Conservation (phyloP, 306 rosid genomes). For the Prunus armeniaca region DNA sequence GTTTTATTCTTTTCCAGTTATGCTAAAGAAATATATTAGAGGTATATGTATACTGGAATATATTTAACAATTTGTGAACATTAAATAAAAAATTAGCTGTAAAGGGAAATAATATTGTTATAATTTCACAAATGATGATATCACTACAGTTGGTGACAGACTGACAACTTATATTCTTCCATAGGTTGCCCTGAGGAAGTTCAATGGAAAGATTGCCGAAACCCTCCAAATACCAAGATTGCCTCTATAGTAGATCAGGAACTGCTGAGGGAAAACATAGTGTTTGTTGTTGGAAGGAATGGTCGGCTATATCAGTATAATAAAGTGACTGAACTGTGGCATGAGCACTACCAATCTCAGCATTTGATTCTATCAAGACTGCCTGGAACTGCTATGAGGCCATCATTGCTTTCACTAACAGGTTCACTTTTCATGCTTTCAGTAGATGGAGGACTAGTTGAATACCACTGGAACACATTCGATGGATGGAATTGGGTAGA, state of each 20-base stretch:
- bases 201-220: constrained; percentile 85
- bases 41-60: no score
- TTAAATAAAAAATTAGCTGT: not conserved
- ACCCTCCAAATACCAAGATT: constrained; percentile 59
- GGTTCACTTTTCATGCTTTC: constrained; percentile 92
- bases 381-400: constrained; percentile 73
- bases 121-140: not conserved
- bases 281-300: constrained; percentile 72
- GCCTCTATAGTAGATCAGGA: constrained; percentile 77
- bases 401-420: constrained; percentile 48
- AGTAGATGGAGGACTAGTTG: constrained; percentile 79
- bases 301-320: constrained; percentile 88
- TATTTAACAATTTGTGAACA: not conserved
- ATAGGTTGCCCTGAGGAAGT: constrained; percentile 82
- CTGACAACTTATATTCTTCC: constrained; percentile 25
- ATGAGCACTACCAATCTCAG: constrained; percentile 85
- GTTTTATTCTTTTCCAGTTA: not conserved
- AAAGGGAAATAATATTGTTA: not conserved
- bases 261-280: constrained; percentile 71
- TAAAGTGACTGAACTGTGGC: constrained; percentile 86
- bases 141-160: not conserved
- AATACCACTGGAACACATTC: constrained; percentile 71
- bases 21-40: not conserved
- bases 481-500: constrained; percentile 94
- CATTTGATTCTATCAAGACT: constrained; percentile 71